These are phyloP conservation scores for Botrytis medusae DNA, from an alignment of 2,329 filamentous ascomycete species.

Conservation along the genomic window DNA sequence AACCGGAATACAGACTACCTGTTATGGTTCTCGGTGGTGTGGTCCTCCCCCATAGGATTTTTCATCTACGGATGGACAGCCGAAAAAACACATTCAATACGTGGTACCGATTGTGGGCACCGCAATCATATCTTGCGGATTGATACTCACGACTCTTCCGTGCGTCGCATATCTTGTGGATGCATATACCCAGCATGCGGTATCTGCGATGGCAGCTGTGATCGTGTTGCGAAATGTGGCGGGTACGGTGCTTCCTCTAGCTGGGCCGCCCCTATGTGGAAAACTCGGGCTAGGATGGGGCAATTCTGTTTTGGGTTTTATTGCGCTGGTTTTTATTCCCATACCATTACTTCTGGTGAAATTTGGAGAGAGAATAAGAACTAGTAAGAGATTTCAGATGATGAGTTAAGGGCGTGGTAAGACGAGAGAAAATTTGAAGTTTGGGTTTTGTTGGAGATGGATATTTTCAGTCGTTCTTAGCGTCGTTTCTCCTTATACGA, in stretches of 20 bases:
- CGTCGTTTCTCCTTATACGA: not conserved
- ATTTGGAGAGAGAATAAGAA: constrained; percentile 39
- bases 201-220: constrained; percentile 40
- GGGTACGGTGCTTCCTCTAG: constrained; percentile 38
- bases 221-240: constrained; percentile 36
- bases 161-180: constrained; percentile 41
- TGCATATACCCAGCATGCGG: constrained; percentile 40
- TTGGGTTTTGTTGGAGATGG: not conserved
- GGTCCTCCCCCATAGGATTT: constrained; percentile 45
- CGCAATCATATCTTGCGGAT: not conserved
- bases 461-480: not conserved
- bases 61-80: constrained; percentile 50
- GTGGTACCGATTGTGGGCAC: constrained; percentile 40
- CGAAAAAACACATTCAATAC: constrained; percentile 42
- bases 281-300: constrained; percentile 39
- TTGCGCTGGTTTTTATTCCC: constrained; percentile 32
- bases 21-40: constrained; percentile 39
- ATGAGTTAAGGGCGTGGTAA: not conserved
- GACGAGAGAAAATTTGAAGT: not conserved
- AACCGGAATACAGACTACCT: constrained; percentile 46
- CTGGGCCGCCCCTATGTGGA: constrained; percentile 34
- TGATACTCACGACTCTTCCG: not conserved
- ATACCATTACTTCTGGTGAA: constrained; percentile 22
- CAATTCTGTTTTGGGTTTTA: constrained; percentile 38
- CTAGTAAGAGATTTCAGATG: not conserved